These are phyloP conservation scores for Blastomyces percursus DNA, from an alignment of 2,329 filamentous ascomycete species.

Conservation along the genomic window DNA sequence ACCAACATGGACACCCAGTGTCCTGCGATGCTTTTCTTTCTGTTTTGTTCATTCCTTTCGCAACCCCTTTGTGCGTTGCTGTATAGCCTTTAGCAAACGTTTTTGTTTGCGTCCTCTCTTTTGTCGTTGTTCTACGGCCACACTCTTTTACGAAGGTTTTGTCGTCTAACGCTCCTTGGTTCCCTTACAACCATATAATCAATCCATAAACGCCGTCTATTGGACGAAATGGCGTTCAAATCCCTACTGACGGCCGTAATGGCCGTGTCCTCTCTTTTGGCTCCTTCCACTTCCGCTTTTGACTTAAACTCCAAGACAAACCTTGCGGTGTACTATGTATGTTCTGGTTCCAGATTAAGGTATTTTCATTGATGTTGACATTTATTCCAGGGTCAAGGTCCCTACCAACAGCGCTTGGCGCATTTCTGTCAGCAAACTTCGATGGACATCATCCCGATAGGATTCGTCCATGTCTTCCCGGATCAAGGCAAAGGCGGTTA, in stretches of 20 bases:
- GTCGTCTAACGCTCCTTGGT: slow-evolving; percentile 29
- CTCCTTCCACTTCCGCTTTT: slow-evolving; percentile 30
- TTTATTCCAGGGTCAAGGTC: slow-evolving; percentile 40
- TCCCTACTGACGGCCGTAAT: slow-evolving; percentile 26
- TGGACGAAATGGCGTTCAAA: slow-evolving; percentile 27
- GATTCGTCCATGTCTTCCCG: slow-evolving; percentile 46
- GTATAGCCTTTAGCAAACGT: slow-evolving; percentile 8
- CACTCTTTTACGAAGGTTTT: slow-evolving; percentile 29
- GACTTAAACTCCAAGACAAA: slow-evolving; percentile 36
- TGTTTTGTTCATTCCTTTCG: background rate
- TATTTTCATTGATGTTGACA: slow-evolving; percentile 10
- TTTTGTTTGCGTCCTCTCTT: slow-evolving; percentile 48
- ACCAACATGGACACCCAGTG: background rate
- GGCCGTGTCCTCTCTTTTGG: slow-evolving; percentile 23
- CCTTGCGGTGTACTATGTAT: slow-evolving; percentile 44
- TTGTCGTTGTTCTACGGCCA: slow-evolving; percentile 22
- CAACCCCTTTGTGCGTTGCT: background rate
- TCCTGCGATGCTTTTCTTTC: background rate
- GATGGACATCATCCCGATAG: slow-evolving; percentile 47
- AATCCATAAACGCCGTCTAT: slow-evolving; percentile 22
- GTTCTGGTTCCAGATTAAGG: slow-evolving; percentile 3
- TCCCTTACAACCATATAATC: slow-evolving; percentile 17
- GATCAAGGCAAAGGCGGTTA: slow-evolving; percentile 35
- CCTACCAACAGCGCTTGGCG: slow-evolving; percentile 37
- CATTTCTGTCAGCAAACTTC: slow-evolving; percentile 42